These are phyloP conservation scores for Garcia nutans DNA, from an alignment of 345 rosid species.

Conservation along the genomic window DNA sequence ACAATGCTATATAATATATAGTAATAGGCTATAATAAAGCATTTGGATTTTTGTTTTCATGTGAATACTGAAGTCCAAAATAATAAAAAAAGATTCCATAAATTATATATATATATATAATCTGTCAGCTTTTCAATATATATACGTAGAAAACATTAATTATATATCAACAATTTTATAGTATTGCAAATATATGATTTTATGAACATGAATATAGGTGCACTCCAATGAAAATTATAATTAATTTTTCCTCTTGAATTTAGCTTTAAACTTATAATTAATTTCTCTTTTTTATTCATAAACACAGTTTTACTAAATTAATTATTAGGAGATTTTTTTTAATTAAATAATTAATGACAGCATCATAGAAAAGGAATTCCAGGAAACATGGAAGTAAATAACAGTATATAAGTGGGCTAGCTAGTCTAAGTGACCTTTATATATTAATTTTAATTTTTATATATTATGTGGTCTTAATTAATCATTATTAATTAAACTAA, in stretches of 20 bases:
- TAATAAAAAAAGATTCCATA: slow-evolving; percentile 11
- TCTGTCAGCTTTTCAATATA: neutral
- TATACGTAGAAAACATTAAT: neutral
- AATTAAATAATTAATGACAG: neutral
- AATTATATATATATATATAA: neutral
- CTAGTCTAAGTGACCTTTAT: neutral
- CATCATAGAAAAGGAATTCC: neutral
- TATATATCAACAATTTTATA: neutral
- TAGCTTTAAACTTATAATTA: no score
- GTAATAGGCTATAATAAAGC: neutral
- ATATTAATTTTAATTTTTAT: no score
- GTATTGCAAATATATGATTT: neutral
- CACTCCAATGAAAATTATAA: no score
- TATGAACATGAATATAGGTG: no score
- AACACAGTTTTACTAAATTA: no score
- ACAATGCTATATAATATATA: neutral
- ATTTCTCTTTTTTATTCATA: no score
- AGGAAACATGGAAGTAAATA: neutral
- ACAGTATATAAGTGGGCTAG: neutral
- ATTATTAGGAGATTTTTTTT: no score
- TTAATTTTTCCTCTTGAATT: no score
- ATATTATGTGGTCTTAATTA: no score
- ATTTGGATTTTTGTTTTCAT: neutral
- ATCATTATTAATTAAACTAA: no score
- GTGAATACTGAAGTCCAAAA: slow-evolving; percentile 5